A percentile compares a stretch with the other conserved stretches of the same genome.
These are phyloP conservation scores for Dentipellis fragilis DNA, from an alignment of 768 basidiomycete genomes.

Conservation along the genomic window DNA sequence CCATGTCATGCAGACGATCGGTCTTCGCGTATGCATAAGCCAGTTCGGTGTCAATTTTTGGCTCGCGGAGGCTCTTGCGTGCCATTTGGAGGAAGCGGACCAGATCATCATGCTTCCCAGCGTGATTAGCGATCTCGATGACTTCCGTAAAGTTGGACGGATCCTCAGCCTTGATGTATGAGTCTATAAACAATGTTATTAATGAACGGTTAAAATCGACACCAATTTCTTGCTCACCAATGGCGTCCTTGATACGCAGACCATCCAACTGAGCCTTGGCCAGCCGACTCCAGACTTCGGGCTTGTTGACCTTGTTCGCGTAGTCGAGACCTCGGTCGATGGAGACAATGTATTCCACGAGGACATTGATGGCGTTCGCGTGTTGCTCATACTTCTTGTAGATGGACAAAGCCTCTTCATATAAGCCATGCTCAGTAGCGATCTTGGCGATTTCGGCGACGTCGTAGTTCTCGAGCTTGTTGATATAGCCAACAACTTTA, in stretches of 20 bases:
- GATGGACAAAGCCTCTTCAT: conserved; percentile 93
- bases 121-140: conserved; percentile 90
- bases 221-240: conserved; percentile 42
- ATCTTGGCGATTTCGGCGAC: conserved; percentile 91
- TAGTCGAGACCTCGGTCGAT: conserved; percentile 95
- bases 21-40: conserved; percentile 98
- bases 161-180: conserved; percentile 96
- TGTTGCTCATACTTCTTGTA: conserved; percentile 97
- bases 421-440: conserved; percentile 90
- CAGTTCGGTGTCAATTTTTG: conserved; percentile 95
- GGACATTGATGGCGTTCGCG: conserved; percentile 90
- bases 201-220: not conserved
- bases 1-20: conserved; percentile 97
- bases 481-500: conserved; percentile 96
- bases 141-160: conserved; percentile 90
- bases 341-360: conserved; percentile 97
- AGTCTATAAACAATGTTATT: conserved; percentile 40
- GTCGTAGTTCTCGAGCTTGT: conserved; percentile 94
- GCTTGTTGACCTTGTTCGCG: conserved; percentile 91
- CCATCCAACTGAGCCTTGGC: conserved; percentile 99
- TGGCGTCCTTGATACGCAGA: conserved; percentile 94
- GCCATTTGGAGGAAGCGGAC: conserved; percentile 99
- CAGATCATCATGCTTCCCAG: conserved; percentile 87
- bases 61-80: conserved; percentile 91
- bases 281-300: conserved; percentile 94